Evolutionary conservation across 805 yeast species (phyloP).

Genomic region (Candida sanyiensis): DNA sequence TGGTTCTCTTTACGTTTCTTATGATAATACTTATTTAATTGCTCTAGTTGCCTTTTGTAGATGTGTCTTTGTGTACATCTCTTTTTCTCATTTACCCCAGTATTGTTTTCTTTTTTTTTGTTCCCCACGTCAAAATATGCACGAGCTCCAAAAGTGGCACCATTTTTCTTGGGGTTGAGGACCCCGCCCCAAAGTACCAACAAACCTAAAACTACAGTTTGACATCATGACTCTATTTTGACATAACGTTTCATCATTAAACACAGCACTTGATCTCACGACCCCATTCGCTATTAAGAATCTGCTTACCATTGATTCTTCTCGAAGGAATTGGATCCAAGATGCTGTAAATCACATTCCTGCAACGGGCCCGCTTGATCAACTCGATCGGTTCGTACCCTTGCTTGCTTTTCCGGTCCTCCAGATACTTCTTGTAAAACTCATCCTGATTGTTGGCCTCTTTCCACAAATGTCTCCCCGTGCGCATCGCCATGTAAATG

Average conservation of each 20-base stretch:
- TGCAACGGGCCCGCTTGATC: constrained; percentile 79
- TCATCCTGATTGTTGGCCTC: constrained; percentile 77
- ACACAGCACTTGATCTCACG: constrained; percentile 54
- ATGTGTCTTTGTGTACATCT: too few relatives aligned
- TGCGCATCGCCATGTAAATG: constrained; percentile 88
- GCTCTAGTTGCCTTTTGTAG: too few relatives aligned
- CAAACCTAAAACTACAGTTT: not conserved
- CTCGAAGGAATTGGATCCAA: constrained; percentile 87
- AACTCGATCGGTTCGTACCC: constrained; percentile 92
- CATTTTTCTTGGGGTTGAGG: too few relatives aligned
- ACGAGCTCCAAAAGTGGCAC: too few relatives aligned
- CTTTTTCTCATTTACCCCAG: not conserved
- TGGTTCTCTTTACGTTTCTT: not conserved
- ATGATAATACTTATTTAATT: not conserved
- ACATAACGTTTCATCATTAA: constrained; percentile 4
- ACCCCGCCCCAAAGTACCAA: too few relatives aligned
- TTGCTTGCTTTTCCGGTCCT: constrained; percentile 70
- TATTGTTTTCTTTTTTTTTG: not conserved
- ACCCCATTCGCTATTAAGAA: constrained; percentile 93
- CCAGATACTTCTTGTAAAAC: constrained; percentile 67
- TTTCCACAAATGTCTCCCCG: constrained; percentile 92
- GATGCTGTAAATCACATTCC: constrained; percentile 89
- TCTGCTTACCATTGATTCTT: constrained; percentile 82
- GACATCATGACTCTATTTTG: not conserved
- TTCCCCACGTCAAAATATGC: not conserved